phyloP scores from a whole-genome alignment of 495 filamentous ascomycete species.

The Gamarada debralockiae region DNA sequence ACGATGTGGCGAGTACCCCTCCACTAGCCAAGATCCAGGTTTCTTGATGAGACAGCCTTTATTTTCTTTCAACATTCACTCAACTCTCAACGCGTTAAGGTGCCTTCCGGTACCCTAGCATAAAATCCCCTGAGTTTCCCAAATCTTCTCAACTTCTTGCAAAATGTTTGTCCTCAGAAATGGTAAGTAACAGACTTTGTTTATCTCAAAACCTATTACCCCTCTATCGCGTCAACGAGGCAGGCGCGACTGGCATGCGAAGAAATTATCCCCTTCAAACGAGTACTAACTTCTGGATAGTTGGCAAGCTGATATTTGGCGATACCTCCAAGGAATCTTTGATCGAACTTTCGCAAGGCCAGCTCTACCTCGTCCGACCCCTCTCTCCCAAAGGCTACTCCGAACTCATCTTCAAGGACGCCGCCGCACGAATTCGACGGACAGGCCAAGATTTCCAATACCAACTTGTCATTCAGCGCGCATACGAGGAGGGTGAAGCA shows the following conservation, averaged over 20 bases:
- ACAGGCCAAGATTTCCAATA: slow-evolving; percentile 95
- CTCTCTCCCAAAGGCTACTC: slow-evolving; percentile 95
- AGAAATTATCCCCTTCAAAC: not conserved
- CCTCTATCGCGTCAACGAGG: slow-evolving; percentile 17
- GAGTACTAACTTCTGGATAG: slow-evolving; percentile 39
- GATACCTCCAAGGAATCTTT: slow-evolving; percentile 91
- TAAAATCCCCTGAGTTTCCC: not conserved
- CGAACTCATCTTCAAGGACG: slow-evolving; percentile 98
- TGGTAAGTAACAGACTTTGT: slow-evolving; percentile 39
- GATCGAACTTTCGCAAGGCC: slow-evolving; percentile 89
- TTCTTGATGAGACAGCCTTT: too few relatives aligned
- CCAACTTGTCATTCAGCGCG: slow-evolving; percentile 91
- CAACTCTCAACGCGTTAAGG: not conserved
- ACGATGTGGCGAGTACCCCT: too few relatives aligned
- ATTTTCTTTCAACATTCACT: too few relatives aligned
- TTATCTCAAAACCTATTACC: slow-evolving; percentile 31
- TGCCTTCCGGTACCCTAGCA: not conserved
- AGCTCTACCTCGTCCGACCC: slow-evolving; percentile 95
- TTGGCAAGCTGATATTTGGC: slow-evolving; percentile 89
- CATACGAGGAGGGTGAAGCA: slow-evolving; percentile 95
- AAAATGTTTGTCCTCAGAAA: slow-evolving; percentile 72
- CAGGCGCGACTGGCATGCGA: slow-evolving; percentile 2
- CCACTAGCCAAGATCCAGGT: too few relatives aligned
- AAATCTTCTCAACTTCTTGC: not conserved
- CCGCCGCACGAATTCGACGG: slow-evolving; percentile 82